Evolutionary conservation across 202 grass and related monocot species (phyloP), one percentile per base, ranked within the genome.

Genomic region (Digitaria exilis): DNA sequence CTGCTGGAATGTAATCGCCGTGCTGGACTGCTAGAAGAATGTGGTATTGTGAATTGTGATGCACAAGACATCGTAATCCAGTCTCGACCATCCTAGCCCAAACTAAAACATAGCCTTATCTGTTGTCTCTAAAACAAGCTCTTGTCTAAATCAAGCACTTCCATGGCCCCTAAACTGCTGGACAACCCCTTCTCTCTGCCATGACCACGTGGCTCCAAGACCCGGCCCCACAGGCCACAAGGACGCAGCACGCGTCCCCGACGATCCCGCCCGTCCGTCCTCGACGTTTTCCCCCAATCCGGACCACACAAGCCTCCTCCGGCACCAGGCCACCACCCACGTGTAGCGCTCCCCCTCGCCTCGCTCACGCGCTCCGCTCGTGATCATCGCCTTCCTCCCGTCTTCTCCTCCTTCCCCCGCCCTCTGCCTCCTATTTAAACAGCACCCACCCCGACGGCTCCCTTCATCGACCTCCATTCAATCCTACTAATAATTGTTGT

Each of bases 381-480:
- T 22, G 70, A 29, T 18, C 61, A 2, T 7, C 30, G 1, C 39
- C n/a, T n/a, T n/a, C n/a, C n/a, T n/a, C n/a, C 14, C 10, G 37
- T 0, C 29, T 1, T 2, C 60, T 12, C 2, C 51, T 9, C 19
- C n/a, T 3, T 9, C 32, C 51, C n/a, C 51, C 48, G 18, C 43
- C n/a, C 7, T 2, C 31, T 7, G 51, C 43, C 28, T 15, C 22
- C 74, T 81, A 87, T 81, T 60, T 87, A 81, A 81, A 76, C 71
- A 15, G 6, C 10, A 0, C 6, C 22, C 7, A 50, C 77, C 0
- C 52, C 51, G 21, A 21, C 62, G 37, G 0, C 9, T 7, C 29
- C n/a, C 84, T 9, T 21, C 71, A 66, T 69, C 84, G 78, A 76
- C 78, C 84, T 69, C 77, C 77, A 87, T 76, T 81, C 19, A 59